Conservation (phyloP, 805 yeast species). For the Saccharomycopsis synnaedendra region DNA sequence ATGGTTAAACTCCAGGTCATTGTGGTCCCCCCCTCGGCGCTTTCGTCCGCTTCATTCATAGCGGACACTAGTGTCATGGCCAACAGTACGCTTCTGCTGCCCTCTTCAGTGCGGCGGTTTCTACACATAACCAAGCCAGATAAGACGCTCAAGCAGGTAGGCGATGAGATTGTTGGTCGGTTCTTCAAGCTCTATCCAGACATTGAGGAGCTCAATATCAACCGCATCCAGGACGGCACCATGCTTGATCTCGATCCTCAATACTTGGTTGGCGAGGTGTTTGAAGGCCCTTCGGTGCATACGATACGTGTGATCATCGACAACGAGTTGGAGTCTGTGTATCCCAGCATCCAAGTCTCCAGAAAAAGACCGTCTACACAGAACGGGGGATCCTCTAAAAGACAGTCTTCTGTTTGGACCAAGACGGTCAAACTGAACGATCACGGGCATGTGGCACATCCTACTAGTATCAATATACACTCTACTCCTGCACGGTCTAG, state of each 20-base stretch:
- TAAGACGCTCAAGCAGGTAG: conserved; percentile 21
- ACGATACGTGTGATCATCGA: conserved; percentile 12
- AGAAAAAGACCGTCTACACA: too few relatives aligned
- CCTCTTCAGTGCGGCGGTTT: conserved; percentile 20
- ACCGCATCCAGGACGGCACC: conserved; percentile 29
- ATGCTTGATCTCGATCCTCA: conserved; percentile 35
- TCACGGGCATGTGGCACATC: too few relatives aligned
- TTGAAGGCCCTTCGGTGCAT: conserved; percentile 13
- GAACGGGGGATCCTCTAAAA: background rate
- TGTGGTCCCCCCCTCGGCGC: too few relatives aligned
- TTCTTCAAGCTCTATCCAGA: conserved; percentile 29
- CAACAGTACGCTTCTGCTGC: background rate
- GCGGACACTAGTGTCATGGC: too few relatives aligned
- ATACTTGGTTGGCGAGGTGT: conserved; percentile 28
- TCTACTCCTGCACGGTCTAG: background rate
- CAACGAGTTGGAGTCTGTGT: conserved; percentile 11
- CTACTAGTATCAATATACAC: background rate
- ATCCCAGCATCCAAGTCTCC: background rate
- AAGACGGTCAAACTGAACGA: background rate
- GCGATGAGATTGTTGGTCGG: conserved; percentile 23
- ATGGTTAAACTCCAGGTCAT: too few relatives aligned
- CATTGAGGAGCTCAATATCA: conserved; percentile 25
- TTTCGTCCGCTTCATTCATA: too few relatives aligned
- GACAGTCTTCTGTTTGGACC: conserved; percentile 5
- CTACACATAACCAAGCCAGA: conserved; percentile 27